A percentile compares a stretch with the other conserved stretches of the same genome.
phyloP scores from a whole-genome alignment of 2,329 filamentous ascomycete genomes.

The Trichoderma simmonsii region DNA sequence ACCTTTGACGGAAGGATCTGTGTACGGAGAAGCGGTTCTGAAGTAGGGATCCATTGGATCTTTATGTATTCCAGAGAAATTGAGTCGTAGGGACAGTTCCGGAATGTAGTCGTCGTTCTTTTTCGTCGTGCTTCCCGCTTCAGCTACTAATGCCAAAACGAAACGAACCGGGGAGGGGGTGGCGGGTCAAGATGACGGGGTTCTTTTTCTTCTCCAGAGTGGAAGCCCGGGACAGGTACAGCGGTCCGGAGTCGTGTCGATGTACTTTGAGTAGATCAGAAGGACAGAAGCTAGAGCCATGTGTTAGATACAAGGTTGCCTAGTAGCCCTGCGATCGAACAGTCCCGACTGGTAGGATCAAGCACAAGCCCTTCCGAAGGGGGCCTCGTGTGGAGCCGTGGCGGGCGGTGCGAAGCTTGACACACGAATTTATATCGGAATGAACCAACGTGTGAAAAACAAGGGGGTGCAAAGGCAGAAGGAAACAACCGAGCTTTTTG shows the following conservation, averaged over 20 bases:
- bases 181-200: constrained; percentile 8
- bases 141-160: constrained; percentile 15
- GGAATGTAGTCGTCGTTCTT: constrained; percentile 9
- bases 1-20: constrained; percentile 39
- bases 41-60: constrained; percentile 41
- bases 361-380: neutral
- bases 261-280: constrained; percentile 14
- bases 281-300: constrained; percentile 1
- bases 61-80: constrained; percentile 35
- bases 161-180: constrained; percentile 2
- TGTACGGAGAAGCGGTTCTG: constrained; percentile 38
- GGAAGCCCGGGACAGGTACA: constrained; percentile 14
- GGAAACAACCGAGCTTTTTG: neutral
- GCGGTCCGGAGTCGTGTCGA: constrained; percentile 7
- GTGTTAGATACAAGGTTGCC: neutral
- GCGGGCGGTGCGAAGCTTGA: constrained; percentile 22
- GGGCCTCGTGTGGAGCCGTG: constrained; percentile 18
- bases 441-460: constrained; percentile 2
- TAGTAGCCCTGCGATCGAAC: constrained; percentile 13
- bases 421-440: constrained; percentile 38
- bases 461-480: neutral
- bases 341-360: constrained; percentile 6
- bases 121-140: neutral
- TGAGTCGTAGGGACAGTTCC: neutral
- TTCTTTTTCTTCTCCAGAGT: neutral